Evolutionary conservation across 176 grass and related monocot genomes (phyloP), one percentile per base, ranked within the genome.

Genomic region (Phoenix roebelenii): DNA sequence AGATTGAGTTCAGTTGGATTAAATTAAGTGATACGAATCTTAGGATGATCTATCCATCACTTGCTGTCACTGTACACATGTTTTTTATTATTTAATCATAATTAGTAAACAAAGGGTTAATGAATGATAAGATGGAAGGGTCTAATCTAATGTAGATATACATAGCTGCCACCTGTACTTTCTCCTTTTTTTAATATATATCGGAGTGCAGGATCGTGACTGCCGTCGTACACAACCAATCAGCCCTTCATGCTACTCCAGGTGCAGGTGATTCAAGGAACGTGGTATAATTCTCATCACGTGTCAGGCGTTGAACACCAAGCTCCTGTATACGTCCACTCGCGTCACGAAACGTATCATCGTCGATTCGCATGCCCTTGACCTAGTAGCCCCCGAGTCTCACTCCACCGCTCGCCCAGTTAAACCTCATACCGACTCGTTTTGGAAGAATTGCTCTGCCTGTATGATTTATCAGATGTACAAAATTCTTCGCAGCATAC

Each of bases 11-110:
- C 14, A 29, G 7, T 61, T 58, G n/a, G 26, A 56, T 83, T 94
- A 84, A 70, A 70, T 54, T 78, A 88, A 79, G 35, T 0, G 85
- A 95, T 89, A 89, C 89, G 85, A 76, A 95, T 95, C 82, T 95
- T 89, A 89, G 82, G 76, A 86, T 74, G 76, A 95, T 89, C 76
- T 70, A 86, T 69, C 70, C 77, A 82, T 63, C 71, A 49, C 49
- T 77, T 67, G 55, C 50, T 16, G 49, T 57, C 54, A 84, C 82
- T 83, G 70, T 87, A 64, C 67, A 74, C 67, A 81, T 87, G 70
- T 85, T 87, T 86, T 85, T 87, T 86, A 96, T 86, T 72, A 74
- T 65, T 26, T 81, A 69, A 75, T 72, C 77, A 30, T 74, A 52
- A 32, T 77, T 77, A 72, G 56, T 62, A 49, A 59, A 59, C 12